phyloP scores from a whole-genome alignment of 1,284 basidiomycete genomes.

The Mrakiaceae sp. region DNA sequence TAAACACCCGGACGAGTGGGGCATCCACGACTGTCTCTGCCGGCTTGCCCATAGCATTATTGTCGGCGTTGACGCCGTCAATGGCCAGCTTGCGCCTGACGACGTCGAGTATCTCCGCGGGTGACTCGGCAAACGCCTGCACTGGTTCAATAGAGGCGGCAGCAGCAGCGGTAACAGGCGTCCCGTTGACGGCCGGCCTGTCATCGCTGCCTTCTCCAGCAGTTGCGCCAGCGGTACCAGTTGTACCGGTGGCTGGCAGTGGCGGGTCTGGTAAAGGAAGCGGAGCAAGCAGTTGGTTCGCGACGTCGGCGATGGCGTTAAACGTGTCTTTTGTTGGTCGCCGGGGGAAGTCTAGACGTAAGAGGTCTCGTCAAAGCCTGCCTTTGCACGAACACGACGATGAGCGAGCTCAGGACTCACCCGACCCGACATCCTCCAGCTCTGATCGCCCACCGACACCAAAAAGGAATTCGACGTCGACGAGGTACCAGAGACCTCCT shows the following conservation, averaged over 20 bases:
- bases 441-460: conserved; percentile 45
- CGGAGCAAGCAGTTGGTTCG: no score
- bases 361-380: background rate
- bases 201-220: no score
- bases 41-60: background rate
- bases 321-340: background rate
- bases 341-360: background rate
- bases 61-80: background rate
- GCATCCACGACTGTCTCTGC: conserved; percentile 44
- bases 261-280: no score
- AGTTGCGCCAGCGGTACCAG: no score
- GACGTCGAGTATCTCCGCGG: background rate
- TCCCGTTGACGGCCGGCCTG: background rate
- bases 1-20: conserved; percentile 64
- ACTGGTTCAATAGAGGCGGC: background rate
- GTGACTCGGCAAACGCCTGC: background rate
- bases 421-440: conserved; percentile 15
- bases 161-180: background rate
- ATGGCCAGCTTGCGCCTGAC: background rate
- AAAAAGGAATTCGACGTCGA: conserved; percentile 62
- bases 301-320: no score
- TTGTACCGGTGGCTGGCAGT: no score
- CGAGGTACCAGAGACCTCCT: conserved; percentile 55
- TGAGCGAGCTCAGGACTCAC: conserved; percentile 8
- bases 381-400: background rate